Conservation (phyloP, 2,329 filamentous ascomycete genomes). For the Dactylellina drechsleri region DNA sequence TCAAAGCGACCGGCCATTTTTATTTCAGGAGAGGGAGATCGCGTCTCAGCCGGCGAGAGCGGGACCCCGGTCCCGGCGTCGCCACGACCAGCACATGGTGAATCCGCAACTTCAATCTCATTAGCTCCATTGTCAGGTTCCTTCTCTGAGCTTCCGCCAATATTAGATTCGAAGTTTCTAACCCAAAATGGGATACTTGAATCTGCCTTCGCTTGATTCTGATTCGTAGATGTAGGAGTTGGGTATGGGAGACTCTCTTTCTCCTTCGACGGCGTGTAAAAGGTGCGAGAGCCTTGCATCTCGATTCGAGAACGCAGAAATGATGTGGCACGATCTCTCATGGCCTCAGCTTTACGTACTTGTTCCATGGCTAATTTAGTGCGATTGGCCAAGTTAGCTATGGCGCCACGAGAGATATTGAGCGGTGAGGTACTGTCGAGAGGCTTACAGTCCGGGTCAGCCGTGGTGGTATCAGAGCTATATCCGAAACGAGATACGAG, state of each 20-base stretch:
- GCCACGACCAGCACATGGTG: slow-evolving; percentile 28
- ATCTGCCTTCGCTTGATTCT: slow-evolving; percentile 6
- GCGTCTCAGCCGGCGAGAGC: slow-evolving; percentile 17
- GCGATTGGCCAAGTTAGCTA: slow-evolving; percentile 52
- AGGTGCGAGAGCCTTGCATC: slow-evolving; percentile 26
- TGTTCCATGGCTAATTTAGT: slow-evolving; percentile 55
- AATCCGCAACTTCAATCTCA: neutral
- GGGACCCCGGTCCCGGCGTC: slow-evolving; percentile 1
- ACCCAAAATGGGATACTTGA: slow-evolving; percentile 42
- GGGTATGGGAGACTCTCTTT: slow-evolving; percentile 8
- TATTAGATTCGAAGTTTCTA: slow-evolving; percentile 24
- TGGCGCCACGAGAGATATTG: slow-evolving; percentile 40
- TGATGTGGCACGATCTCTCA: slow-evolving; percentile 47
- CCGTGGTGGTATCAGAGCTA: neutral
- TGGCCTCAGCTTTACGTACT: slow-evolving; percentile 47
- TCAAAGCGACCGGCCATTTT: slow-evolving; percentile 26
- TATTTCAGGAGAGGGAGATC: slow-evolving; percentile 34
- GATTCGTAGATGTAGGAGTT: slow-evolving; percentile 7
- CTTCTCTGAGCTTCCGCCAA: neutral
- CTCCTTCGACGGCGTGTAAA: slow-evolving; percentile 20
- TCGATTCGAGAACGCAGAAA: slow-evolving; percentile 43
- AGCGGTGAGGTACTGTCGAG: slow-evolving; percentile 40
- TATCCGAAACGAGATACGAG: slow-evolving; percentile 28
- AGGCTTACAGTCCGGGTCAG: slow-evolving; percentile 46
- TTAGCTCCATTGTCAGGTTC: neutral